phyloP scores from a whole-genome alignment of 495 filamentous ascomycete species.

The Neurospora terricola region DNA sequence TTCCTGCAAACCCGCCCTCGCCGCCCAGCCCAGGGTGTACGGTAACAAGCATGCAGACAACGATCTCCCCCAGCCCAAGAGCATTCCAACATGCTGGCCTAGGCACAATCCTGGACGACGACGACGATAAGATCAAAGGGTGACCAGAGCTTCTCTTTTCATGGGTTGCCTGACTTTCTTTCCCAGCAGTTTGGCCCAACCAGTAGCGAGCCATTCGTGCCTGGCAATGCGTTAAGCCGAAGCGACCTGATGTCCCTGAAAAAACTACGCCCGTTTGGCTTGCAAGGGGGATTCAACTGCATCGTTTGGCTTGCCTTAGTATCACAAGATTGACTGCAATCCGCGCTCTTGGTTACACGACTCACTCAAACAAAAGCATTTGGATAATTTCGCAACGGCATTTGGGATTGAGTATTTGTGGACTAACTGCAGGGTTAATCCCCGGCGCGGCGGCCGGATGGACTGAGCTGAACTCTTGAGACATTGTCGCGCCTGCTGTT shows the following conservation, averaged over 20 bases:
- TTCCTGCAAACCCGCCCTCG: neutral
- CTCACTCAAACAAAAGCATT: neutral
- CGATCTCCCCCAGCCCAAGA: neutral
- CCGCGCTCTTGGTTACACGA: neutral
- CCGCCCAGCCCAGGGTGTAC: neutral
- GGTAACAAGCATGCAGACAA: neutral
- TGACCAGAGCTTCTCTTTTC: neutral
- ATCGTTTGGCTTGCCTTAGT: neutral
- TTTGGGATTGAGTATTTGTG: neutral
- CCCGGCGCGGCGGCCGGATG: neutral
- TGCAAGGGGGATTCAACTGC: neutral
- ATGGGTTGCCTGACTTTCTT: neutral
- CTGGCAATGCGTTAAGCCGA: neutral
- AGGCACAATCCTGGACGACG: too few species aligned
- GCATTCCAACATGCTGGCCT: neutral
- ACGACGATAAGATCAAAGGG: neutral
- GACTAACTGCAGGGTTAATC: neutral
- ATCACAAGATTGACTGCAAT: neutral
- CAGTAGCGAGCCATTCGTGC: neutral
- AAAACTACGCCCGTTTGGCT: neutral
- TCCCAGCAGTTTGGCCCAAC: neutral
- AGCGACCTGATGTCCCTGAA: neutral
- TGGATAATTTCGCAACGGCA: neutral
- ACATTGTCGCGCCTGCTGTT: neutral
- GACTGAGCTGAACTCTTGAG: neutral